A percentile compares a stretch with the other conserved stretches of the same genome.
Evolutionary conservation across 2,329 filamentous ascomycete species (phyloP).

Genomic region (Penicillium polonicum): DNA sequence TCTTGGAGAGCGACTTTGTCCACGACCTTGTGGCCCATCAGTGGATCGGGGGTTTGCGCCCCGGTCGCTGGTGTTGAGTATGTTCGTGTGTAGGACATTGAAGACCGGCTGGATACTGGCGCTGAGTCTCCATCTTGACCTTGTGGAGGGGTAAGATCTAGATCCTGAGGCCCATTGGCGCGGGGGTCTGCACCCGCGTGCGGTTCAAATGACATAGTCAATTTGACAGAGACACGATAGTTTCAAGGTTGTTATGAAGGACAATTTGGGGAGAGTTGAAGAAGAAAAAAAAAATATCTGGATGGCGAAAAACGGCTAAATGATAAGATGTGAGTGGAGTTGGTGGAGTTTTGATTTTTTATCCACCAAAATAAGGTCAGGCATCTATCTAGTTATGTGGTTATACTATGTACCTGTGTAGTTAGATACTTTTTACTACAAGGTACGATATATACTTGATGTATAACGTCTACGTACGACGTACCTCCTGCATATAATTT

Average conservation of each 20-base stretch:
- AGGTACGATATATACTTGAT: background rate
- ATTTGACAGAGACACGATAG: background rate
- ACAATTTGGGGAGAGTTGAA: background rate
- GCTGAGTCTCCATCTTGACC: constrained; percentile 10
- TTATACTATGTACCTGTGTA: no score
- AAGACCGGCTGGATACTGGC: constrained; percentile 19
- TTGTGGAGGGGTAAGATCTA: background rate
- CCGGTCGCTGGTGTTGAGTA: constrained; percentile 29
- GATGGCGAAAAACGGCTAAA: constrained; percentile 12
- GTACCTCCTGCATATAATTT: constrained; percentile 1
- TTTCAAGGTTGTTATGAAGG: background rate
- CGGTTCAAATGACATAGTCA: constrained; percentile 13
- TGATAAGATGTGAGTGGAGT: constrained; percentile 9
- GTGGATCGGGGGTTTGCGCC: constrained; percentile 30
- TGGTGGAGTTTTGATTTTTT: constrained; percentile 11
- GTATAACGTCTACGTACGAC: background rate
- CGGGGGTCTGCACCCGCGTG: constrained; percentile 7
- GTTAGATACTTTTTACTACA: background rate
- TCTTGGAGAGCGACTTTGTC: constrained; percentile 20
- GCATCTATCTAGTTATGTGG: background rate
- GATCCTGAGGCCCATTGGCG: constrained; percentile 2
- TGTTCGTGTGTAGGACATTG: constrained; percentile 18
- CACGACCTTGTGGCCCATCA: constrained; percentile 18
- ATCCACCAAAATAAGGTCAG: constrained; percentile 4
- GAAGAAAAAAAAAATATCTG: no score